Base-by-base conservation (phyloP, 768 basidiomycete genomes). In the Candolleomyces aberdarensis region DNA sequence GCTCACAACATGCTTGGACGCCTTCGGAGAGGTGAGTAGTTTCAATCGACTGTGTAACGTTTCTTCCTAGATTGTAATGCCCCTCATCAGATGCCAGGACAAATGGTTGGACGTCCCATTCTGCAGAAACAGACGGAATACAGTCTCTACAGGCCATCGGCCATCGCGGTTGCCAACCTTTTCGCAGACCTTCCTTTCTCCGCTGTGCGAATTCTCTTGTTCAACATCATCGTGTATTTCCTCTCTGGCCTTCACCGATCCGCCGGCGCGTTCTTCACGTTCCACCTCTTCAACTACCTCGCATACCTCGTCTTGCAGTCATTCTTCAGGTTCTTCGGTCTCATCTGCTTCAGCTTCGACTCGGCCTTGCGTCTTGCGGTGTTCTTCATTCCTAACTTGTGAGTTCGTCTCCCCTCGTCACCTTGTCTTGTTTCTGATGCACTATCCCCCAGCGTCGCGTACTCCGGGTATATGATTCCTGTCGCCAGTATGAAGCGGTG, bases 61-160 rank as follows among this genome's bases (percentile, higher is more conserved):
- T 20, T 14, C 44, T 14, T 46, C 17, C 14, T 46, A 3, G 44
- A 46, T 46, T 46, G 1, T 17, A 14, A 46, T 46, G 15, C 15
- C 17, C 14, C 14, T 14, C 41, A 43, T 14, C 44, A 46, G 81
- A 82, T 91, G 82, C 85, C 88, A 2, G 76, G 79, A 51, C 87
- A 91, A 74, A 92, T 94, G 89, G 64, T 88, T 51, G 92, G 92
- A 48, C 84, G 92, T 3, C 87, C 91, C 0, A 89, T 90, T 65
- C 73, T 89, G 54, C 78, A 83, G 41, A 90, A 89, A 3, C 64
- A 86, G 78, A 84, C 82, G 1, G 75, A 71, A 36, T 90, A 84
- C 65, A 80, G 85, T 65, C 78, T 90, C 69, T 90, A 90, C 65
- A 82, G 86, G 39, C 83, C 88, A 1, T 81, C 85, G 9, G 85